Conservation (phyloP, 306 rosid species). For the Notholithocarpus densiflorus region DNA sequence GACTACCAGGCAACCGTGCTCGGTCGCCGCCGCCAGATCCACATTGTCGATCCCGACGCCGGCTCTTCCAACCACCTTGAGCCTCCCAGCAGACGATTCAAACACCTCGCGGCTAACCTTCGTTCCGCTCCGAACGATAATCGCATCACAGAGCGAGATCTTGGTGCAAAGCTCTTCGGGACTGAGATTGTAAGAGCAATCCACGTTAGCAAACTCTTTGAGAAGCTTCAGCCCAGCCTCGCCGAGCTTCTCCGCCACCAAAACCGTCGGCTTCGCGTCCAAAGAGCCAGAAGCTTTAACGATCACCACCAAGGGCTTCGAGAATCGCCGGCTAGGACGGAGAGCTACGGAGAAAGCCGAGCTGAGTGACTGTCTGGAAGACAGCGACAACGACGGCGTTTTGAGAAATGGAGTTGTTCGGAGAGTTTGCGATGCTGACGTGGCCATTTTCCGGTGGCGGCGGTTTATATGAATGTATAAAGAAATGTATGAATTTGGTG, state of each 20-base stretch:
- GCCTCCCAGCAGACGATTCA: conserved; percentile 84
- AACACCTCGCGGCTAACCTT: conserved; percentile 91
- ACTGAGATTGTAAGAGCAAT: conserved; percentile 76
- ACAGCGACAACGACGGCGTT: conserved; percentile 46
- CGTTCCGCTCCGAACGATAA: conserved; percentile 93
- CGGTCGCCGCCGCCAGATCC: conserved; percentile 99
- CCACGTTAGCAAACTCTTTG: conserved; percentile 83
- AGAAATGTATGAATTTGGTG: neutral
- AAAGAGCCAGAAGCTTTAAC: conserved; percentile 44
- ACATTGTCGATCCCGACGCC: conserved; percentile 98
- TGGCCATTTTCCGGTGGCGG: conserved; percentile 35
- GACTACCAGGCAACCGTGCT: conserved; percentile 89
- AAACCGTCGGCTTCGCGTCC: conserved; percentile 84
- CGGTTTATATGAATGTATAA: neutral
- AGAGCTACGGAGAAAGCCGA: conserved; percentile 52
- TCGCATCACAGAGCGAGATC: conserved; percentile 98
- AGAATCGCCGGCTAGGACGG: conserved; percentile 8
- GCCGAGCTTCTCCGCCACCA: conserved; percentile 94
- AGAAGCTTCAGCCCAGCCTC: conserved; percentile 69
- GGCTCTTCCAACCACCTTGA: conserved; percentile 95
- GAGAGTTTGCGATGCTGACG: conserved; percentile 49
- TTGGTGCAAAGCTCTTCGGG: conserved; percentile 92
- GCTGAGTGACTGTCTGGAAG: conserved; percentile 53
- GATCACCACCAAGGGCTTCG: conserved; percentile 34
- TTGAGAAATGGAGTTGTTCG: conserved; percentile 20